A percentile compares a stretch with the other conserved stretches of the same genome.
Conservation (phyloP, 345 rosid genomes). For the Rhodamnia argentea region DNA sequence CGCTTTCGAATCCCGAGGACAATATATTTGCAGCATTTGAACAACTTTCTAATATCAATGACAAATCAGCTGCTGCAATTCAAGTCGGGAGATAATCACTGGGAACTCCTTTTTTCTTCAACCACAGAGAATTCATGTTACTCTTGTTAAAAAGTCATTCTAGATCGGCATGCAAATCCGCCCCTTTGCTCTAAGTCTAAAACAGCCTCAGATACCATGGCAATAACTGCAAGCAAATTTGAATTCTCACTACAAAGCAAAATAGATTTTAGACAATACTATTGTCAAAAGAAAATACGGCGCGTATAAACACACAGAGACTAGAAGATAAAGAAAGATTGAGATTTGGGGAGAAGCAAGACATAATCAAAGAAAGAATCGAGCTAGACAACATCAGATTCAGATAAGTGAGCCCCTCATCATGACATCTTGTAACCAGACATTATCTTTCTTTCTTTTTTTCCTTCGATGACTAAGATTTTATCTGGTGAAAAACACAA, state of each 20-base stretch:
- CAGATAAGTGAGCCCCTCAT: too few species aligned
- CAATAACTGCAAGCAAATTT: slow-evolving; percentile 48
- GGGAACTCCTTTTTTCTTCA: too few species aligned
- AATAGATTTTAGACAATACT: neutral
- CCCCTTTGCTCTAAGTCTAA: slow-evolving; percentile 66
- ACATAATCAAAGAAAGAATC: neutral
- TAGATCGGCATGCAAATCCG: slow-evolving; percentile 64
- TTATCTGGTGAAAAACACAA: too few species aligned
- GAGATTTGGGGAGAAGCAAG: neutral
- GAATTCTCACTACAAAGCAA: neutral
- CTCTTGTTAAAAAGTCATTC: neutral
- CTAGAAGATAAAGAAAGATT: neutral
- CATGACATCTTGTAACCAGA: too few species aligned
- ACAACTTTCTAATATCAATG: too few species aligned
- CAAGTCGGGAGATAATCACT: too few species aligned
- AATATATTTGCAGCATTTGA: too few species aligned
- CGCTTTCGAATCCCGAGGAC: too few species aligned
- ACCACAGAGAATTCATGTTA: neutral
- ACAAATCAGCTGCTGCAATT: too few species aligned
- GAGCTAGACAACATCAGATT: too few species aligned
- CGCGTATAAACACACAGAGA: neutral
- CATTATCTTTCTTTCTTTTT: too few species aligned
- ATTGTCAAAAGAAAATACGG: neutral
- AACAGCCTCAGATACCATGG: slow-evolving; percentile 52
- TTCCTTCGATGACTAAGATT: too few species aligned